phyloP scores from a whole-genome alignment of 2,329 filamentous ascomycete species.

The Knufia fluminis region DNA sequence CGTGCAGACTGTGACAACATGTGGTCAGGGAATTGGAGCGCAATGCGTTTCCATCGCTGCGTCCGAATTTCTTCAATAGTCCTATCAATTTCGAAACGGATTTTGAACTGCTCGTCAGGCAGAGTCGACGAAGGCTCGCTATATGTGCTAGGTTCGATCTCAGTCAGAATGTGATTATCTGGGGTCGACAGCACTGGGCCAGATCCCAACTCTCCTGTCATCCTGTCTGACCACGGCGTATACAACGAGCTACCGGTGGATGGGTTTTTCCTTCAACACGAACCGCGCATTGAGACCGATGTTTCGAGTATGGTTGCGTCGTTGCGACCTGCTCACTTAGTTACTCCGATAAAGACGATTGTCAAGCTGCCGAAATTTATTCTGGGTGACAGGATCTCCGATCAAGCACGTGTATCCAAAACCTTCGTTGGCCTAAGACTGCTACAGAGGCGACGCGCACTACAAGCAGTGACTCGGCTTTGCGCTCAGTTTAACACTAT shows the following conservation, averaged over 20 bases:
- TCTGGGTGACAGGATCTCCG: too few species aligned
- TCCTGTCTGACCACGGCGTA: neutral
- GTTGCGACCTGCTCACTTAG: too few species aligned
- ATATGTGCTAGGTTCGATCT: slow-evolving; percentile 32
- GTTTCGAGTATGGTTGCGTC: too few species aligned
- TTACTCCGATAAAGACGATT: too few species aligned
- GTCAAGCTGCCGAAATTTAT: neutral
- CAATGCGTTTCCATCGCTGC: slow-evolving; percentile 65
- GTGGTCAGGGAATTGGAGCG: slow-evolving; percentile 89
- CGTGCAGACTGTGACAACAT: slow-evolving; percentile 81
- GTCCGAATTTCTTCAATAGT: slow-evolving; percentile 67
- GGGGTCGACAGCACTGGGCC: slow-evolving; percentile 56
- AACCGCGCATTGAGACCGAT: too few species aligned
- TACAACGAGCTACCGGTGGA: too few species aligned
- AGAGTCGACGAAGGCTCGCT: slow-evolving; percentile 21
- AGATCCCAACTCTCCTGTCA: slow-evolving; percentile 25
- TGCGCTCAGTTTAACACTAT: too few species aligned
- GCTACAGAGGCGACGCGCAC: too few species aligned
- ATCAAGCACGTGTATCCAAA: too few species aligned
- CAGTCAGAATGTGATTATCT: slow-evolving; percentile 51
- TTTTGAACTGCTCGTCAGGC: slow-evolving; percentile 60
- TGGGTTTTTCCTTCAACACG: too few species aligned
- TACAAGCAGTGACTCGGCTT: too few species aligned
- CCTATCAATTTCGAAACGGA: slow-evolving; percentile 75
- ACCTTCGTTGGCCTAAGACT: too few species aligned